A percentile compares a stretch with the other conserved stretches of the same genome.
These are phyloP conservation scores for Rubia occidens DNA, from an alignment of 305 asterid species.

Conservation along the genomic window DNA sequence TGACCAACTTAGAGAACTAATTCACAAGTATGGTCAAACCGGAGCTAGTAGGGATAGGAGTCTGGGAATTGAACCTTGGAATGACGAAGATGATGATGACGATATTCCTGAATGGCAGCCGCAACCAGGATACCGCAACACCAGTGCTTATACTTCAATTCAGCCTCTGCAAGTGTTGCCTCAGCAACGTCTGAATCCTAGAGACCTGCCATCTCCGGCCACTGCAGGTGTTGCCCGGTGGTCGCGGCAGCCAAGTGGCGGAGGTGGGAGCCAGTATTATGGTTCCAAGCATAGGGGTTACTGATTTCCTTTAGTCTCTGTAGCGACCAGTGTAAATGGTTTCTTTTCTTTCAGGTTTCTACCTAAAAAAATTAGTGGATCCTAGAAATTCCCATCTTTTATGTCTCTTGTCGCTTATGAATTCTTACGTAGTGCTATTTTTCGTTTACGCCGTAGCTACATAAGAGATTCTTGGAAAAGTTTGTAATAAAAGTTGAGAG, in stretches of 20 bases:
- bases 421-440: background rate
- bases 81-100: slow-evolving; percentile 64
- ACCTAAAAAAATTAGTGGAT: background rate
- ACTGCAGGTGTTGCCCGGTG: slow-evolving; percentile 20
- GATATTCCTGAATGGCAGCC: slow-evolving; percentile 98
- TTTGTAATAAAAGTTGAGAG: background rate
- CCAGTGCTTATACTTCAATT: slow-evolving; percentile 21
- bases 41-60: slow-evolving; percentile 15
- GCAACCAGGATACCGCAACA: slow-evolving; percentile 14
- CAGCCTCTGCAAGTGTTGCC: slow-evolving; percentile 15
- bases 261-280: slow-evolving; percentile 17
- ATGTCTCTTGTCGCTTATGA: background rate
- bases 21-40: slow-evolving; percentile 73
- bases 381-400: background rate
- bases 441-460: background rate
- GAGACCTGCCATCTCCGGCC: background rate
- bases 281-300: slow-evolving; percentile 26
- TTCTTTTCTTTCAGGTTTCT: background rate
- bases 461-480: background rate
- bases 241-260: slow-evolving; percentile 6
- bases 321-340: slow-evolving; percentile 11
- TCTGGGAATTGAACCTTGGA: slow-evolving; percentile 65
- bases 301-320: slow-evolving; percentile 4
- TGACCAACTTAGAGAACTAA: slow-evolving; percentile 73
- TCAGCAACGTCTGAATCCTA: slow-evolving; percentile 9